These are phyloP conservation scores for Astragalus membranaceus DNA, from an alignment of 306 rosid genomes.

Conservation along the genomic window DNA sequence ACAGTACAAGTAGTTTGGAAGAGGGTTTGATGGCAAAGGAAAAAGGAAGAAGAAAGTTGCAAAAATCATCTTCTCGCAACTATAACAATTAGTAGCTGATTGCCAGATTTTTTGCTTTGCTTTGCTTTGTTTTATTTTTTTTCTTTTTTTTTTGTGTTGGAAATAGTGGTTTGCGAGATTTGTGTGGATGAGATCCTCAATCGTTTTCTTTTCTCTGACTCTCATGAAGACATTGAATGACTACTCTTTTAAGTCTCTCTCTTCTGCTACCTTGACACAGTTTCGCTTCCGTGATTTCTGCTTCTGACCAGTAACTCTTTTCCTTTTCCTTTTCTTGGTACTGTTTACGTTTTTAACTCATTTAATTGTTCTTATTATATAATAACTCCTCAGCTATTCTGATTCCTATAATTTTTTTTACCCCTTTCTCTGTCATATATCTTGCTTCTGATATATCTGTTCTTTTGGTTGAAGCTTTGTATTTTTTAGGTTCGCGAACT, in stretches of 20 bases:
- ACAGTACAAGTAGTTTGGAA: slow-evolving; percentile 15
- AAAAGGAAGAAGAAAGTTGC: neutral
- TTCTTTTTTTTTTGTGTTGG: neutral
- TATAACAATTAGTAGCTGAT: too few species aligned
- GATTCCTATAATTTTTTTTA: neutral
- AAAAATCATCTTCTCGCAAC: neutral
- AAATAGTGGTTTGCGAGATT: slow-evolving; percentile 38
- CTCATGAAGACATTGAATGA: slow-evolving; percentile 72
- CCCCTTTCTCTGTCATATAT: neutral
- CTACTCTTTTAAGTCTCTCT: slow-evolving; percentile 33
- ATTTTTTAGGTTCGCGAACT: neutral
- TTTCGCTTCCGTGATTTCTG: slow-evolving; percentile 46
- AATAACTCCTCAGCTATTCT: neutral
- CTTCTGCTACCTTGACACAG: neutral
- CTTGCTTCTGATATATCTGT: neutral
- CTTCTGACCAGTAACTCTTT: slow-evolving; percentile 4
- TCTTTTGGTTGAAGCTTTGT: slow-evolving; percentile 16
- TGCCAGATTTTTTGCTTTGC: too few species aligned
- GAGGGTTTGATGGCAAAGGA: neutral
- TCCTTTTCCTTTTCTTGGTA: neutral
- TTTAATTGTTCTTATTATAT: neutral
- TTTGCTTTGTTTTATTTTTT: neutral
- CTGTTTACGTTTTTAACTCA: neutral
- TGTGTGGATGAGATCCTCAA: slow-evolving; percentile 48
- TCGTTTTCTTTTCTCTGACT: slow-evolving; percentile 61